Percentiles rank a stretch among this genome's conserved stretches.
Conservation (phyloP, 1,284 basidiomycete species). For the Tilletia caries region DNA sequence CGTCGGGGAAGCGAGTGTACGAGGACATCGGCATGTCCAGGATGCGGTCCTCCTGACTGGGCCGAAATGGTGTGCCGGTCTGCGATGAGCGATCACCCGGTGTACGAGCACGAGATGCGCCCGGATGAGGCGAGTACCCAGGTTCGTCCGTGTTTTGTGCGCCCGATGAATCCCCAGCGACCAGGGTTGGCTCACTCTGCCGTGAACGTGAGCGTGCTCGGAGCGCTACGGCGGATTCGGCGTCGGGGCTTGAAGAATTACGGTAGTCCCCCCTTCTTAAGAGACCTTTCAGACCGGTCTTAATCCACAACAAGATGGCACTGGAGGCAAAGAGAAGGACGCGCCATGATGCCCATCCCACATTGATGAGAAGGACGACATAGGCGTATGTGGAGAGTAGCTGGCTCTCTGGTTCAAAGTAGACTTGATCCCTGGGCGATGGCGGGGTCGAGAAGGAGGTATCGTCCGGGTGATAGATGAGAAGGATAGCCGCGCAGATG, state of each 20-base stretch:
- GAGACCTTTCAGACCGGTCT: conserved; percentile 17
- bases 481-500: conserved; percentile 26
- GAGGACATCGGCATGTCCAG: not conserved
- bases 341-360: conserved; percentile 35
- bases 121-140: not conserved
- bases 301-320: conserved; percentile 21
- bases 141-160: not conserved
- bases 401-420: conserved; percentile 23
- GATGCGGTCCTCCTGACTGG: not conserved
- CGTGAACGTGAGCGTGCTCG: not conserved
- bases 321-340: conserved; percentile 23
- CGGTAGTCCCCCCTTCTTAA: not conserved
- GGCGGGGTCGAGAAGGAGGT: conserved; percentile 13
- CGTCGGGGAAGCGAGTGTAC: not conserved
- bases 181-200: not conserved
- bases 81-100: not conserved
- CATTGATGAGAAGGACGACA: conserved; percentile 31
- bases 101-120: not conserved
- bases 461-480: conserved; percentile 27
- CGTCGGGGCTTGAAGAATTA: not conserved
- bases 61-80: not conserved
- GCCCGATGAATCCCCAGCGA: not conserved
- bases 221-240: not conserved
- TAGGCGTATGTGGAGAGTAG: conserved; percentile 26
- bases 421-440: conserved; percentile 23